Percentiles rank a stretch among this genome's conserved stretches.
These are phyloP conservation scores for Remersonia thermophila DNA, from an alignment of 2,329 filamentous ascomycete species.

Conservation along the genomic window DNA sequence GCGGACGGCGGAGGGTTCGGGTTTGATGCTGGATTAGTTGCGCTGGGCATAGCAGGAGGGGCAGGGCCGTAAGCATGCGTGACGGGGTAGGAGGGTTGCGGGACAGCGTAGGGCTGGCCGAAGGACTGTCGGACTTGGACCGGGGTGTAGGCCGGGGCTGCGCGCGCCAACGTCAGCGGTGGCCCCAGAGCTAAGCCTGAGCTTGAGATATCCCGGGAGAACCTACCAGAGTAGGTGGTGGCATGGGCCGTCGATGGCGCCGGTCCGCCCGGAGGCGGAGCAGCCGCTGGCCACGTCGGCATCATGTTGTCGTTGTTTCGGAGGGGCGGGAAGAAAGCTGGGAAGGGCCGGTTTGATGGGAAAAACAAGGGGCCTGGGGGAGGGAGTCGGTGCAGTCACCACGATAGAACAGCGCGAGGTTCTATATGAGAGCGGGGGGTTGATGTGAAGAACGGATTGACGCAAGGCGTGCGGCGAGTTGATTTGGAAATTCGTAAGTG, in stretches of 20 bases:
- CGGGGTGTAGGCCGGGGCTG: conserved; percentile 45
- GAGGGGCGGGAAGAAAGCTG: too few relatives aligned
- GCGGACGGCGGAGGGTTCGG: conserved; percentile 6
- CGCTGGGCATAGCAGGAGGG: conserved; percentile 15
- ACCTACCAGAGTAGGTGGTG: conserved; percentile 12
- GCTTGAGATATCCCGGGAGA: too few relatives aligned
- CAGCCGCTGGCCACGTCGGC: conserved; percentile 23
- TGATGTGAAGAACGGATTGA: too few relatives aligned
- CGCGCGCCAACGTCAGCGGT: conserved; percentile 9
- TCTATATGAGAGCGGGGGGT: too few relatives aligned
- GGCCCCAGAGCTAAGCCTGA: too few relatives aligned
- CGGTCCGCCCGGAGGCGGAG: conserved; percentile 25
- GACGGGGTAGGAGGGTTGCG: conserved; percentile 21
- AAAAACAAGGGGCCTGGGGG: too few relatives aligned
- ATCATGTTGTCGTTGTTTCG: conserved; percentile 22
- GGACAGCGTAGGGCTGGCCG: conserved; percentile 29
- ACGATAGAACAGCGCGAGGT: conserved; percentile 5
- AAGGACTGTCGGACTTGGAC: conserved; percentile 52
- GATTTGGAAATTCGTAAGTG: neutral
- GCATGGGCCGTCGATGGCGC: conserved; percentile 27
- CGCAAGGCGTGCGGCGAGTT: too few relatives aligned
- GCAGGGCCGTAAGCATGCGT: conserved; percentile 17
- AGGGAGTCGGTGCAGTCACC: too few relatives aligned
- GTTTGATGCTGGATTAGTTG: conserved; percentile 18
- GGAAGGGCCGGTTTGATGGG: too few relatives aligned